These are phyloP conservation scores for Nakaseomyces glabratus DNA, from an alignment of 1,139 yeast species.

Conservation along the genomic window DNA sequence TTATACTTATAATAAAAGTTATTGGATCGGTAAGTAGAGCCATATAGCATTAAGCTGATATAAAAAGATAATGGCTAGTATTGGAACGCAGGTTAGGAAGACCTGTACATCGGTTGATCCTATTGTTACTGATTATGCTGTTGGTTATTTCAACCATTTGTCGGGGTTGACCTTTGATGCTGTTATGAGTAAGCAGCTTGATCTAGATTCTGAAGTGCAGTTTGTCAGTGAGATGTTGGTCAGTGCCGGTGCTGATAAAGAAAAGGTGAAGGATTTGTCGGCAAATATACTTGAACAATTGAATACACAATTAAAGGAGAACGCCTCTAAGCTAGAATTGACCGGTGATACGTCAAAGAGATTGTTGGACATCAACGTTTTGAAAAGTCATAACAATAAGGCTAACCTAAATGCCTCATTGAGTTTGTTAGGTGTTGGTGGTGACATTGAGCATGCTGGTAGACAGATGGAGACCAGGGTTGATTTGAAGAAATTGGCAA, in stretches of 20 bases:
- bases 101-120: conserved; percentile 84
- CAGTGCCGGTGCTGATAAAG: conserved; percentile 72
- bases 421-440: conserved; percentile 63
- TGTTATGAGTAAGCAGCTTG: conserved; percentile 64
- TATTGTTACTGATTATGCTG: conserved; percentile 85
- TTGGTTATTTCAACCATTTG: conserved; percentile 78
- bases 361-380: conserved; percentile 58
- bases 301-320: conserved; percentile 50
- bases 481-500: conserved; percentile 90
- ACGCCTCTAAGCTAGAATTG: conserved; percentile 56
- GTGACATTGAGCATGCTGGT: conserved; percentile 85
- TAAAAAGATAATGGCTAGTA: conserved; percentile 24
- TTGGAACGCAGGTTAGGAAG: conserved; percentile 60
- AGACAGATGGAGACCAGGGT: conserved; percentile 89
- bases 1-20: not conserved
- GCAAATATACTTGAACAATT: conserved; percentile 41
- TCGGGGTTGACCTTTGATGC: conserved; percentile 70
- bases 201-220: conserved; percentile 54
- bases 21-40: not conserved
- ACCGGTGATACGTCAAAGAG: conserved; percentile 82
- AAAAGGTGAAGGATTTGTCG: conserved; percentile 45
- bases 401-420: conserved; percentile 66
- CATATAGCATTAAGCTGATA: too few species aligned
- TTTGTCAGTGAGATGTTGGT: conserved; percentile 56
- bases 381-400: conserved; percentile 49